phyloP scores from a whole-genome alignment of 345 rosid genomes.

The Iberis pinnata region DNA sequence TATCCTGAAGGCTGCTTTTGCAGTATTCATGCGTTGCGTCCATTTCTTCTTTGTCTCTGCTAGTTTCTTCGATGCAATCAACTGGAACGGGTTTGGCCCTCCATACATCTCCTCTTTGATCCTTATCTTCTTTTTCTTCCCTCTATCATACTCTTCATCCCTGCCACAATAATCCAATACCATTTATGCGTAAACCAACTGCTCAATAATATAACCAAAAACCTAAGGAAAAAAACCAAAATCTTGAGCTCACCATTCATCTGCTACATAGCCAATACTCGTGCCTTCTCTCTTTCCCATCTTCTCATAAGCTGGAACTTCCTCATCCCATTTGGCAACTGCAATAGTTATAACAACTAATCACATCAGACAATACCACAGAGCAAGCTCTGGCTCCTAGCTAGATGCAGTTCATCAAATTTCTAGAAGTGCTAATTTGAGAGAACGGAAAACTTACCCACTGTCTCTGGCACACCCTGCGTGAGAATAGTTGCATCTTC shows the following conservation, averaged over 20 bases:
- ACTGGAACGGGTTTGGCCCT: slow-evolving; percentile 78
- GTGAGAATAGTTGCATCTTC: slow-evolving; percentile 22
- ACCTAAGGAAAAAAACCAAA: background rate
- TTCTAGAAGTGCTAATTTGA: background rate
- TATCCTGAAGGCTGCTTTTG: slow-evolving; percentile 24
- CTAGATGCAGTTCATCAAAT: too few species aligned
- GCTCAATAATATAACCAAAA: background rate
- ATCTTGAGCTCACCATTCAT: slow-evolving; percentile 94
- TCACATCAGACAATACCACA: slow-evolving; percentile 4
- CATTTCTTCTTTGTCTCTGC: slow-evolving; percentile 26
- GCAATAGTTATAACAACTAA: slow-evolving; percentile 28
- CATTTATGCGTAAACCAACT: slow-evolving; percentile 5
- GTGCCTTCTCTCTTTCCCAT: slow-evolving; percentile 26
- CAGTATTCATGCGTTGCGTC: slow-evolving; percentile 18
- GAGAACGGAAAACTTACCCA: slow-evolving; percentile 22
- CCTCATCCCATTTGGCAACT: slow-evolving; percentile 79
- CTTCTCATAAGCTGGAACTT: slow-evolving; percentile 31
- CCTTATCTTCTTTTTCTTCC: slow-evolving; percentile 79
- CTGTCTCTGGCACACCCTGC: slow-evolving; percentile 30
- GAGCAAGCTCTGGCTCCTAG: slow-evolving; percentile 7
- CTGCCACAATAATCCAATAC: slow-evolving; percentile 32
- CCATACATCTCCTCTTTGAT: slow-evolving; percentile 33
- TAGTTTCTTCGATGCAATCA: slow-evolving; percentile 41
- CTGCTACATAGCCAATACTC: slow-evolving; percentile 60
- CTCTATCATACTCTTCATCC: slow-evolving; percentile 96